Base-by-base conservation (phyloP, 495 filamentous ascomycete species). In the Pyronema domesticum region DNA sequence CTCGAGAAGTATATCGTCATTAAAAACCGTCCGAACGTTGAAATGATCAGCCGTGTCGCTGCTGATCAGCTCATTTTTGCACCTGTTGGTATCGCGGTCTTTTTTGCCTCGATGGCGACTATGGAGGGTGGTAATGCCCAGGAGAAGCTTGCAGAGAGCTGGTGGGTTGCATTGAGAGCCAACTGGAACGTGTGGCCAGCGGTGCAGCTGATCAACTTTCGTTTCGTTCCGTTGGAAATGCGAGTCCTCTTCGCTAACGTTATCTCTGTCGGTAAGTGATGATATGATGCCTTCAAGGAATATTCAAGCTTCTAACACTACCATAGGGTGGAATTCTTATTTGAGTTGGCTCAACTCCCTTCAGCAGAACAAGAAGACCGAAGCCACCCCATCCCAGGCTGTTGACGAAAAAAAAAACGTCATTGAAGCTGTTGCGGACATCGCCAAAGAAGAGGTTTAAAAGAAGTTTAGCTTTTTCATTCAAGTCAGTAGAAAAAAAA, bases 151-250 rank as follows among this genome's bases (percentile, higher is more conserved):
- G 67, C 74, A 37, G 76, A 70, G 57, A 81, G 73, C 52, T 98
- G 87, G 64, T 59, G 64, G 49, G 70, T 74, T 5, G 82, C 81
- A 45, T 73, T 96, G 67, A 76, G 73, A 64, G 83, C 81, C 63
- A 98, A 98, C 67, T 88, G 84, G 74, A 78, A 86, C 68, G 73
- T 98, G 47, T 98, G 93, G 91, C 93, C 91, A 7, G 77, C 77
- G 57, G 87, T 96, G 55, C 91, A 98, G 72, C 69, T 81, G 51
- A 74, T 81, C 58, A 98, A 98, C 71, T 96, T 98, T 72, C 80
- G 81, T 65, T 72, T 93, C 44, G 83, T 96, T 51, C 91, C 91
- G 11, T 68, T 95, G 60, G 76, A 96, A 58, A 81, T 88, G 65
- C 71, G 89, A 55, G 76, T 98, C 35, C 68, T 98, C 60, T 79